Evolutionary conservation across 1,284 basidiomycete species (phyloP), one percentile per base, ranked within the genome.

Genomic region (Heterobasidion parviporum): DNA sequence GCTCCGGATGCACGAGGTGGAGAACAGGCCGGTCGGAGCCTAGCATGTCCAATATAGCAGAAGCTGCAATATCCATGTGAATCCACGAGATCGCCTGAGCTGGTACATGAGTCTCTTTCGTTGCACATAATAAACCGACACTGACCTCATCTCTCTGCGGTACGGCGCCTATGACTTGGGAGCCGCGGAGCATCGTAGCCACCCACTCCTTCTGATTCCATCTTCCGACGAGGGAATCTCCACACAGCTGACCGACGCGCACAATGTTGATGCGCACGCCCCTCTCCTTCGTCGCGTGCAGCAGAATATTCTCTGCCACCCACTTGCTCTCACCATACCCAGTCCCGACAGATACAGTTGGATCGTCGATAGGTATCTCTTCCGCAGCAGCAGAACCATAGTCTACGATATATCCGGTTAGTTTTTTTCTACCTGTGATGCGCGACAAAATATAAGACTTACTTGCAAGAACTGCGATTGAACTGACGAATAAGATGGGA

Each of bases 141-240:
- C 55, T 26, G 34, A 56, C 55, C 33, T 53, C 52, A 34, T 38
- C 34, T 35, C 45, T 53, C 32, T 43, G 9, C 1, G 52, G 55
- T 6, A 56, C 10, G 18, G 16, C 15, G 14, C 43, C 45, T 12
- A 56, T 16, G 7, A 43, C 16, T 20, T 49, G 51, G 7, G 44
- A 47, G 12, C 38, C 15, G n/a, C 36, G 20, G n/a, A 78, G 66
- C 4, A 78, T 64, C 46, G 68, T 64, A 0, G 76, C 76, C 10
- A 77, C 63, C 76, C 76, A 78, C 53, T 80, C 76, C 12, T 63
- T 67, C 50, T 66, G 61, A 46, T 70, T 72, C 77, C 78, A 79
- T 12, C 65, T 65, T 1, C 78, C 77, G 55, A 68, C 70, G 6
- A 57, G 53, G 8, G 62, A 59, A 46, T 67, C 67, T 3, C 76